phyloP scores from a whole-genome alignment of 441 rosid species.

The Erysimum pusillum region DNA sequence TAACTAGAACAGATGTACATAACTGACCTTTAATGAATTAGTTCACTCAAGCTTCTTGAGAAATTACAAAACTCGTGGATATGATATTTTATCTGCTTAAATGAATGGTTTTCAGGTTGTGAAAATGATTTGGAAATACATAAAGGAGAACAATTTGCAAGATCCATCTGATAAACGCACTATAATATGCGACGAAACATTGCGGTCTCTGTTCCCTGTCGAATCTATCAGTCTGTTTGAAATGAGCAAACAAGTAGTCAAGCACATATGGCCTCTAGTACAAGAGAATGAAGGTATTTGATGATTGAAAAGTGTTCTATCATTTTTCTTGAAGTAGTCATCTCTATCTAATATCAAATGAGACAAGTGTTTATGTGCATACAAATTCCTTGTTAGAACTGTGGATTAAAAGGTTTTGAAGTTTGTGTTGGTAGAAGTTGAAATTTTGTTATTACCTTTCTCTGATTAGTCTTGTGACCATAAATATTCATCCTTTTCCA shows the following conservation, averaged over 20 bases:
- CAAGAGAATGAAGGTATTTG: constrained; percentile 56
- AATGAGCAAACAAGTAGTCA: constrained; percentile 66
- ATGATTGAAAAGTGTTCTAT: neutral
- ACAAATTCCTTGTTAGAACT: neutral
- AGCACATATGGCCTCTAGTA: constrained; percentile 75
- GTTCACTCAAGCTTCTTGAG: neutral
- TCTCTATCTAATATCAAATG: neutral
- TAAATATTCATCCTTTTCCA: no score
- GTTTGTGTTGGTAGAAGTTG: neutral
- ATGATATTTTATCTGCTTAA: constrained; percentile 29
- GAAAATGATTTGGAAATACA: constrained; percentile 67
- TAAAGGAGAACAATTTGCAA: constrained; percentile 67
- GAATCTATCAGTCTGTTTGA: constrained; percentile 73
- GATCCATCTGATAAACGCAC: constrained; percentile 65
- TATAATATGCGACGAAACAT: constrained; percentile 63
- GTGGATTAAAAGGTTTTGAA: neutral
- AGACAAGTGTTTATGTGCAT: constrained; percentile 12
- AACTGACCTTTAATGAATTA: neutral
- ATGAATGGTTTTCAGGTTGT: constrained; percentile 58
- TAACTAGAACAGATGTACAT: constrained; percentile 76
- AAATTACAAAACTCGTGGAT: neutral
- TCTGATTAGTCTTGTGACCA: neutral
- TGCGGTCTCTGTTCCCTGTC: constrained; percentile 57
- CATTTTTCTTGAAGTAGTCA: neutral
- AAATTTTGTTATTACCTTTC: neutral